These are phyloP conservation scores for Guillardia theta DNA, from an alignment of 78 protist species.

Conservation along the genomic window DNA sequence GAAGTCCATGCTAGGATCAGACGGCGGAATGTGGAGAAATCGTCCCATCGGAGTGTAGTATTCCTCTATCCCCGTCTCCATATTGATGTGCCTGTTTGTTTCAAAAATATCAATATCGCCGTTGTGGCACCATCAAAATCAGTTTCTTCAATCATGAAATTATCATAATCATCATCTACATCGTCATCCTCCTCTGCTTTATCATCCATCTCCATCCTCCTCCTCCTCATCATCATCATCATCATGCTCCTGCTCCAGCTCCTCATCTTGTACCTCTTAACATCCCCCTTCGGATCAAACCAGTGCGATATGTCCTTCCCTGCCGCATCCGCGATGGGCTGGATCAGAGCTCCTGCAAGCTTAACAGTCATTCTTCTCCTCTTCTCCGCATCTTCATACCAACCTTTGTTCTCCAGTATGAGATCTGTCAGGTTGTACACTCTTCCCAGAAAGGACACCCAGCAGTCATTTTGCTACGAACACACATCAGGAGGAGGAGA, in stretches of 20 bases:
- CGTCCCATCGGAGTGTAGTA: constrained; percentile 54
- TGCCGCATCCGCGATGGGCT: constrained; percentile 32
- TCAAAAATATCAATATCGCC: not conserved
- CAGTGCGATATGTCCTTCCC: constrained; percentile 78
- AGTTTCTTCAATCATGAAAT: too few relatives aligned
- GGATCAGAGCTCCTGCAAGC: not conserved
- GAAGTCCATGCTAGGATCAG: not conserved
- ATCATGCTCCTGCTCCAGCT: too few relatives aligned
- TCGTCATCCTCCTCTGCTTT: too few relatives aligned
- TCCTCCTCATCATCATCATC: too few relatives aligned
- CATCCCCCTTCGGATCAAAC: constrained; percentile 55
- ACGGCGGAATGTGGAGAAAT: constrained; percentile 54
- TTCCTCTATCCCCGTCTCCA: not conserved
- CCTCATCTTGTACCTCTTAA: not conserved
- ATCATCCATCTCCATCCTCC: too few relatives aligned
- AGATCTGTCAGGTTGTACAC: constrained; percentile 61
- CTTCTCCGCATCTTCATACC: too few relatives aligned
- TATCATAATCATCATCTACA: too few relatives aligned
- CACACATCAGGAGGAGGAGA: not conserved
- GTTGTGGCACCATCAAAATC: not conserved
- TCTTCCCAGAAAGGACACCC: constrained; percentile 61
- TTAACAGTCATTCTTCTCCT: too few relatives aligned
- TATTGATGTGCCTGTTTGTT: not conserved
- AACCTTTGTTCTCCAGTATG: constrained; percentile 33
- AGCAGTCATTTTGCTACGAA: constrained; percentile 33